phyloP scores from a whole-genome alignment of 2,329 filamentous ascomycete species.

The Lasiodiplodia citricola region DNA sequence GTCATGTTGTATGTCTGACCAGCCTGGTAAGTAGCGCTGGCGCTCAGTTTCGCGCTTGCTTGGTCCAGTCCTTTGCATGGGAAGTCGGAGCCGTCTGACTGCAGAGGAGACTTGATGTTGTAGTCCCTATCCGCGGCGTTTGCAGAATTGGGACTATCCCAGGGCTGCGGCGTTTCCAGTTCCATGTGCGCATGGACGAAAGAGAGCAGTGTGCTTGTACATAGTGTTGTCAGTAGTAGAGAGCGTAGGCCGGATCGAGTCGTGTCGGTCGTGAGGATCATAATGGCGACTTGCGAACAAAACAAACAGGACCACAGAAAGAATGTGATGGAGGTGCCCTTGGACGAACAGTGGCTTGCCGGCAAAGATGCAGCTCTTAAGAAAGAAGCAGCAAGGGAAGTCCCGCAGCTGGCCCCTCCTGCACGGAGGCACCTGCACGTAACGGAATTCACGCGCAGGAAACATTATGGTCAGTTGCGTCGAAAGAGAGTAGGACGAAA shows the following conservation, averaged over 20 bases:
- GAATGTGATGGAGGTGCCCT: conserved; percentile 16
- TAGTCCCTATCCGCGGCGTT: conserved; percentile 64
- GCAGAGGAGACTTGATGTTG: conserved; percentile 72
- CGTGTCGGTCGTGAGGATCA: conserved; percentile 10
- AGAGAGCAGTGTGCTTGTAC: conserved; percentile 10
- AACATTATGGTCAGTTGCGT: conserved; percentile 12
- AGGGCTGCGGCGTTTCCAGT: conserved; percentile 60
- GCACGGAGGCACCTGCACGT: conserved; percentile 7
- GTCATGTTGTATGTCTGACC: conserved; percentile 69
- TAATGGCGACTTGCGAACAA: conserved; percentile 15
- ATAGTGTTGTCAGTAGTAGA: conserved; percentile 17
- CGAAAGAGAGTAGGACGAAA: conserved; percentile 19
- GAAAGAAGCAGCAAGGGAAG: conserved; percentile 21
- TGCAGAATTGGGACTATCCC: conserved; percentile 57
- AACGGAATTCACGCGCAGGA: conserved; percentile 21
- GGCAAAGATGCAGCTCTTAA: conserved; percentile 24
- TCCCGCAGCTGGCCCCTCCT: conserved; percentile 8
- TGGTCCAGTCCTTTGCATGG: conserved; percentile 73
- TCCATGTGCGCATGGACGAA: conserved; percentile 57
- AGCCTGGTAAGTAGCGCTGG: conserved; percentile 66
- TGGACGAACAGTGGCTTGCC: background rate
- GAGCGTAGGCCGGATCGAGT: conserved; percentile 11
- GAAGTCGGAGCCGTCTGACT: conserved; percentile 66
- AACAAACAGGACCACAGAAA: conserved; percentile 10
- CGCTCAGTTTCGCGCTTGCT: conserved; percentile 45